Conservation (phyloP, 257 asterid species). For the Plantago major region DNA sequence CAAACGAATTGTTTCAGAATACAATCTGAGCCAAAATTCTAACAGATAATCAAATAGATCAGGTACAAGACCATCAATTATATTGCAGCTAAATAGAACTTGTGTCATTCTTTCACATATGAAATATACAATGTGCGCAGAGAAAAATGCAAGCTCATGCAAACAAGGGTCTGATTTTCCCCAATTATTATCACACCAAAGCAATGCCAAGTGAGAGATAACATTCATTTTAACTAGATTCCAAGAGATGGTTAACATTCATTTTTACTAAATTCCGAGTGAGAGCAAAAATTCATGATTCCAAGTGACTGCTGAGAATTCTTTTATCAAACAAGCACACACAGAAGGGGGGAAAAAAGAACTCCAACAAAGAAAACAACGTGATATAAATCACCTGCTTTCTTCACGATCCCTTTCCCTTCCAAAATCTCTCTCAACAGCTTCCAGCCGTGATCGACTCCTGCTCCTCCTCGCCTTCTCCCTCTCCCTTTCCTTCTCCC, state of each 20-base stretch:
- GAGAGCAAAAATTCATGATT: too few species aligned
- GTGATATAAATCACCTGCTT: slow-evolving; percentile 62
- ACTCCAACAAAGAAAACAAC: slow-evolving; percentile 4
- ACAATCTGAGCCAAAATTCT: not conserved
- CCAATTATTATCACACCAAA: too few species aligned
- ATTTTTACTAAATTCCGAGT: too few species aligned
- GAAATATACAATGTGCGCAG: too few species aligned
- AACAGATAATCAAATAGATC: not conserved
- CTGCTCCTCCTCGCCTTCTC: slow-evolving; percentile 75
- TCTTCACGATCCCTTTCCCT: slow-evolving; percentile 74
- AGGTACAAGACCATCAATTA: not conserved
- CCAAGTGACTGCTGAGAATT: too few species aligned
- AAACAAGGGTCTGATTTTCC: not conserved
- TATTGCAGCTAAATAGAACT: too few species aligned
- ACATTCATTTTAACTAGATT: too few species aligned
- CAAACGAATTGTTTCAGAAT: too few species aligned
- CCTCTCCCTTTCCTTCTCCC: slow-evolving; percentile 32
- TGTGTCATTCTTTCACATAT: too few species aligned
- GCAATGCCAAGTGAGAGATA: too few species aligned
- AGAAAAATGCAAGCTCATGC: not conserved
- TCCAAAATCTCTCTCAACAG: slow-evolving; percentile 23
- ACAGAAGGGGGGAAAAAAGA: not conserved
- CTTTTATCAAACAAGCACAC: too few species aligned
- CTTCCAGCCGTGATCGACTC: slow-evolving; percentile 61
- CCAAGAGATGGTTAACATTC: too few species aligned